These are phyloP conservation scores for Wickerhamiella domercqiae DNA, from an alignment of 805 yeast species.

Conservation along the genomic window DNA sequence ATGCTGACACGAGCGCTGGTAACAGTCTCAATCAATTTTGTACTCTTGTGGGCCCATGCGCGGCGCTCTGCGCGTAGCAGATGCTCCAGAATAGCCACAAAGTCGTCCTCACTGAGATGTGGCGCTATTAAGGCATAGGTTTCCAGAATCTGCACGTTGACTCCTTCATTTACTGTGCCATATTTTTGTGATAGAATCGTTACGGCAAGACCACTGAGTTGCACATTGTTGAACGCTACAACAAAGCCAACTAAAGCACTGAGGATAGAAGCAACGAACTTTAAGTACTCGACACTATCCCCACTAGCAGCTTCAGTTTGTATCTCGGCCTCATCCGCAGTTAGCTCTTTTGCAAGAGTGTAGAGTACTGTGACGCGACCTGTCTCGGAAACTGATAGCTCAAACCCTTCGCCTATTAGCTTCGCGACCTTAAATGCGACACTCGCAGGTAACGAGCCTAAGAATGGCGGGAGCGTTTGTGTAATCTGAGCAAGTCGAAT, in stretches of 20 bases:
- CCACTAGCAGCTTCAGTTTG: slow-evolving; percentile 21
- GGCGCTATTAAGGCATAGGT: slow-evolving; percentile 18
- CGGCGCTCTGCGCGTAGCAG: slow-evolving; percentile 13
- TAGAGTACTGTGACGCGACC: slow-evolving; percentile 46
- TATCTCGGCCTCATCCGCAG: slow-evolving; percentile 29
- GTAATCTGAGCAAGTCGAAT: slow-evolving; percentile 4
- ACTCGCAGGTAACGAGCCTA: slow-evolving; percentile 29
- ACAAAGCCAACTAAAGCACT: slow-evolving; percentile 15
- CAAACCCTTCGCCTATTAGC: slow-evolving; percentile 50
- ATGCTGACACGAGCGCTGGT: slow-evolving; percentile 35
- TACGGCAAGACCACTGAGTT: slow-evolving; percentile 61
- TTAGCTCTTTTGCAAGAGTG: slow-evolving; percentile 59
- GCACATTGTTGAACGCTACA: slow-evolving; percentile 31
- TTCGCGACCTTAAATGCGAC: slow-evolving; percentile 40
- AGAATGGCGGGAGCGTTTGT: slow-evolving; percentile 29
- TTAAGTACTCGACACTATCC: slow-evolving; percentile 22
- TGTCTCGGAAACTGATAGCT: slow-evolving; percentile 23
- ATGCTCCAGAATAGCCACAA: slow-evolving; percentile 10
- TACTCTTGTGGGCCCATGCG: slow-evolving; percentile 6
- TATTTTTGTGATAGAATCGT: slow-evolving; percentile 46
- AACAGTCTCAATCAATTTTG: slow-evolving; percentile 24
- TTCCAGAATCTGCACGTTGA: slow-evolving; percentile 24
- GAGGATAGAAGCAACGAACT: slow-evolving; percentile 13
- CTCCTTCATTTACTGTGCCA: slow-evolving; percentile 14
- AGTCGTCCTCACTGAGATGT: slow-evolving; percentile 10